Evolutionary conservation across 2,329 filamentous ascomycete species (phyloP), one percentile per base, ranked within the genome.

Genomic region (Aspergillus persii): DNA sequence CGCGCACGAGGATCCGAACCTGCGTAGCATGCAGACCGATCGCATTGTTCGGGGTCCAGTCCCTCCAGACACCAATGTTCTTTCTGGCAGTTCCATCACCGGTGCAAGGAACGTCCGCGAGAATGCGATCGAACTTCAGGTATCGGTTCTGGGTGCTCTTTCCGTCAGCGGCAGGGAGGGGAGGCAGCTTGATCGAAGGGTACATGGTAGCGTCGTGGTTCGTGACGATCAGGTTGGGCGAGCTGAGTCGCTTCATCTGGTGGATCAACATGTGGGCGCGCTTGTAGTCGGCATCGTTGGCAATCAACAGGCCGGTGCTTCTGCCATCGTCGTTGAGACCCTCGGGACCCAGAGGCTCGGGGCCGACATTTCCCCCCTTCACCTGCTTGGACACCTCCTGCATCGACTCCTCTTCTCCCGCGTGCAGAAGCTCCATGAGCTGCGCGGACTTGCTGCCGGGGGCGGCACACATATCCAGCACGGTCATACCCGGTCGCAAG

Each of bases 201-300:
- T 93, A 99, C 75, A 96, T 87, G 4, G 93, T 97, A 47, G 95
- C 95, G 76, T 99, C 95, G 79, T 99, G 94, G 75, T 99, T 98
- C 47, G 92, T 98, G 62, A 99, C 94, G 63, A 99, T 89, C 66
- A 99, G 82, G 74, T 99, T 99, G 2, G 95, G 94, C 4, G 95
- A 98, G 63, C 94, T 96, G 53, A 99, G 83, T 62, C 95, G 90
- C 83, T 99, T 99, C 70, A 98, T 90, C 78, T 99, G 95, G 76
- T 99, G 95, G 51, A 97, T 91, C 73, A 99, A 80, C 90, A 99
- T 95, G 78, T 98, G 95, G 57, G 92, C 92, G 65, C 95, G 90
- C 81, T 94, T 96, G 81, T 97, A 97, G 76, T 99, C 95, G 68
- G 91, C 88, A 71, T 99, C 95, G 77, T 99, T 99, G 63, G 95